Conservation (phyloP, 164 flowering plant genomes). For the Tetracentron sinense region DNA sequence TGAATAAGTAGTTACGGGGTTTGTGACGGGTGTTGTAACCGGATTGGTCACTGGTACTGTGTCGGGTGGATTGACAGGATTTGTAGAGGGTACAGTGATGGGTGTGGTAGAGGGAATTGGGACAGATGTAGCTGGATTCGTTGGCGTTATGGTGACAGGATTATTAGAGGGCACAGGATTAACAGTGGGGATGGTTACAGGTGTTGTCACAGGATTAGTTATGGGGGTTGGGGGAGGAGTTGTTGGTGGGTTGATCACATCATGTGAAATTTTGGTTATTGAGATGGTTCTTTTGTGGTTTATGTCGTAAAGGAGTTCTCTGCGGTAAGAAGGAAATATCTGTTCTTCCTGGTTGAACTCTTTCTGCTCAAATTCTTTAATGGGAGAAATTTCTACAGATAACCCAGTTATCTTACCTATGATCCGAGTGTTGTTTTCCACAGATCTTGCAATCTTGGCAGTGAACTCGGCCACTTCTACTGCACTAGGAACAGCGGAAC, state of each 20-base stretch:
- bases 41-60: slow-evolving; percentile 34
- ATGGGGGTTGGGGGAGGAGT: slow-evolving; percentile 25
- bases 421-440: slow-evolving; percentile 15
- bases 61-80: slow-evolving; percentile 16
- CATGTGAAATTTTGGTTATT: slow-evolving; percentile 16
- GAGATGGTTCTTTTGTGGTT: slow-evolving; percentile 7
- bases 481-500: slow-evolving; percentile 19
- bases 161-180: no score
- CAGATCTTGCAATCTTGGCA: slow-evolving; percentile 17
- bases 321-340: slow-evolving; percentile 24
- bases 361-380: slow-evolving; percentile 21
- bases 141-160: slow-evolving; percentile 10
- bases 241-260: slow-evolving; percentile 19
- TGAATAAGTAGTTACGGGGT: slow-evolving; percentile 55
- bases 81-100: slow-evolving; percentile 11
- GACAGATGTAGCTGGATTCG: slow-evolving; percentile 17
- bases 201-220: slow-evolving; percentile 41
- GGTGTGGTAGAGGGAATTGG: slow-evolving; percentile 20
- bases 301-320: slow-evolving; percentile 35
- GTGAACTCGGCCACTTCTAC: slow-evolving; percentile 23
- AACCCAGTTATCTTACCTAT: slow-evolving; percentile 16
- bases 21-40: slow-evolving; percentile 34
- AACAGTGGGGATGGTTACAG: slow-evolving; percentile 44
- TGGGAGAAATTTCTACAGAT: slow-evolving; percentile 26
- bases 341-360: slow-evolving; percentile 29